Conservation (phyloP, 177 flowering plant species). For the Telopea speciosissima region DNA sequence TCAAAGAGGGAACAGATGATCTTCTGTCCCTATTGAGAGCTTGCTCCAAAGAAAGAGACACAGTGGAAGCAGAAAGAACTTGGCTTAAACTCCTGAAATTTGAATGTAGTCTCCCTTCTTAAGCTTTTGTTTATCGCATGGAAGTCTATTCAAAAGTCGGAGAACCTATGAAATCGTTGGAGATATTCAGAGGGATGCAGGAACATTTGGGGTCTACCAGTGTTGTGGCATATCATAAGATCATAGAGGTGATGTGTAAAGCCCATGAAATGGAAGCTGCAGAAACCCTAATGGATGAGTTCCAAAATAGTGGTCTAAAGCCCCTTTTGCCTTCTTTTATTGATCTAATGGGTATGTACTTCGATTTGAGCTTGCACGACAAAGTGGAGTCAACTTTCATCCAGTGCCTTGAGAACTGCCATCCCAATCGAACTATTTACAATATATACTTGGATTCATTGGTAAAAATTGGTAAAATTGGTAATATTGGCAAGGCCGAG, state of each 20-base stretch:
- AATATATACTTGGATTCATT: constrained; percentile 68
- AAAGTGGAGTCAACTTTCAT: constrained; percentile 60
- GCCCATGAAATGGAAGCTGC: constrained; percentile 60
- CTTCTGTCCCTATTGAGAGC: constrained; percentile 77
- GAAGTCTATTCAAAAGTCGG: constrained; percentile 65
- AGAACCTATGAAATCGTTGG: constrained; percentile 57
- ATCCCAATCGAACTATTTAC: constrained; percentile 54
- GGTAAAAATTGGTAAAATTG: constrained; percentile 45
- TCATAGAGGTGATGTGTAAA: constrained; percentile 71
- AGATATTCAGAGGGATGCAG: constrained; percentile 61
- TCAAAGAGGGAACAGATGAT: constrained; percentile 62
- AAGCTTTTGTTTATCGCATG: constrained; percentile 74
- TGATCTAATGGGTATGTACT: constrained; percentile 60
- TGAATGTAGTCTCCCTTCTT: constrained; percentile 40
- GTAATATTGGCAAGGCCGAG: constrained; percentile 63
- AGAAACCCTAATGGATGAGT: constrained; percentile 66
- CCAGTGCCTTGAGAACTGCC: constrained; percentile 52
- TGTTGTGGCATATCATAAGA: constrained; percentile 68
- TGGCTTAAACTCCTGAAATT: constrained; percentile 55
- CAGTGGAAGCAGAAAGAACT: constrained; percentile 63
- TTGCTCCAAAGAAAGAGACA: constrained; percentile 72
- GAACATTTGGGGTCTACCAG: constrained; percentile 32
- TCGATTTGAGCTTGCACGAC: constrained; percentile 45
- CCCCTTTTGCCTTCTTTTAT: constrained; percentile 61
- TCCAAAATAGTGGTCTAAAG: constrained; percentile 59